Conservation (phyloP, 139 green algal genomes). For the Mesotaenium endlicherianum region DNA sequence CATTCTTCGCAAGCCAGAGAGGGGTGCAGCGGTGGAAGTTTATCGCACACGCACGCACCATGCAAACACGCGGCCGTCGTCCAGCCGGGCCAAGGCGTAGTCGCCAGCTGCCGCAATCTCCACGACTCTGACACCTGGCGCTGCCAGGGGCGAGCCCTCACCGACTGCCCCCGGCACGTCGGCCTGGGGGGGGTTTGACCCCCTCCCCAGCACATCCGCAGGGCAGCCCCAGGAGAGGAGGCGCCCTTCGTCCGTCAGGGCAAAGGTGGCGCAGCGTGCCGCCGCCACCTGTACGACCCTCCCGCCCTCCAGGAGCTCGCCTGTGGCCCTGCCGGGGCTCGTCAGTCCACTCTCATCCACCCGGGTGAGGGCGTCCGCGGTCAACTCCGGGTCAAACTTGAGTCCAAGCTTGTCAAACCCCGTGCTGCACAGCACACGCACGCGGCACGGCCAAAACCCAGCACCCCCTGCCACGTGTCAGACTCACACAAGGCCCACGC, state of each 20-base stretch:
- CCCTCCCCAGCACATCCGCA: not conserved
- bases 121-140: not conserved
- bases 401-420: not conserved
- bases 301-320: not conserved
- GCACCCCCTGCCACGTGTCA: not conserved
- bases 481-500: not conserved
- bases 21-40: no score
- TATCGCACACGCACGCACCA: not conserved
- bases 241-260: not conserved
- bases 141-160: not conserved
- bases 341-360: not conserved
- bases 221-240: not conserved
- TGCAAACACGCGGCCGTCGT: not conserved
- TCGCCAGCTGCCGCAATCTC: not conserved
- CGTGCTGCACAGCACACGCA: not conserved
- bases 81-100: not conserved
- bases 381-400: not conserved
- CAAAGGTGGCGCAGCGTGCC: not conserved
- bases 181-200: not conserved
- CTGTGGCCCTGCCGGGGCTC: not conserved
- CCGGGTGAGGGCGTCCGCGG: not conserved
- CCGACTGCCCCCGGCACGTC: not conserved
- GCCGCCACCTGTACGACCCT: conserved; percentile 1
- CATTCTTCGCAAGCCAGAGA: no score
- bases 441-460: not conserved